A percentile compares a stretch with the other conserved stretches of the same genome.
Evolutionary conservation across 1,284 basidiomycete genomes (phyloP).

Genomic region (Papiliotrema fonsecae): DNA sequence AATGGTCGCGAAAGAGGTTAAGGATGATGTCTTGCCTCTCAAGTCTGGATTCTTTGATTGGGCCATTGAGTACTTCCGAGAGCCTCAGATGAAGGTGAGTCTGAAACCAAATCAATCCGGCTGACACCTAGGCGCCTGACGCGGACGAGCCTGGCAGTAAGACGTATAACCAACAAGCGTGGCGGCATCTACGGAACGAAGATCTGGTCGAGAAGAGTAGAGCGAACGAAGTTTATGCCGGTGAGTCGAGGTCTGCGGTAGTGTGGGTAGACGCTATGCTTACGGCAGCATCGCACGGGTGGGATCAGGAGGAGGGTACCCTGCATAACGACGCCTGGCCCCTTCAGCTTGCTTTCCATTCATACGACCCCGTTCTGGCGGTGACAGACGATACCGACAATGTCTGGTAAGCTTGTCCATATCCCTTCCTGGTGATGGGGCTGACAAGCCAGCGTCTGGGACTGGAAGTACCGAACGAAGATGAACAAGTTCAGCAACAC

Average conservation of each 20-base stretch:
- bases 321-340: slow-evolving; percentile 68
- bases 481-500: slow-evolving; percentile 85
- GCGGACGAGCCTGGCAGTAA: slow-evolving; percentile 90
- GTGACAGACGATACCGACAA: slow-evolving; percentile 81
- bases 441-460: slow-evolving; percentile 68
- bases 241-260: slow-evolving; percentile 50
- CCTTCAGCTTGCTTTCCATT: slow-evolving; percentile 78
- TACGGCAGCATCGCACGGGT: slow-evolving; percentile 55
- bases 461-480: slow-evolving; percentile 78
- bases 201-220: slow-evolving; percentile 63
- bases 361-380: slow-evolving; percentile 84
- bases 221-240: slow-evolving; percentile 60
- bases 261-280: slow-evolving; percentile 5
- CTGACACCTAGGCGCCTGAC: slow-evolving; percentile 69
- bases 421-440: slow-evolving; percentile 6
- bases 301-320: slow-evolving; percentile 75
- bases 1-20: slow-evolving; percentile 49
- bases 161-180: slow-evolving; percentile 92
- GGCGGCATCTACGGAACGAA: slow-evolving; percentile 90
- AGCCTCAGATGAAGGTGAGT: slow-evolving; percentile 92
- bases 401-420: slow-evolving; percentile 62
- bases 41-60: slow-evolving; percentile 92
- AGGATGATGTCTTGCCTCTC: slow-evolving; percentile 64
- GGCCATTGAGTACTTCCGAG: slow-evolving; percentile 96
- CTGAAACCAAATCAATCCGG: slow-evolving; percentile 7